phyloP scores from a whole-genome alignment of 495 filamentous ascomycete species.

The Bryoglossum gracile region DNA sequence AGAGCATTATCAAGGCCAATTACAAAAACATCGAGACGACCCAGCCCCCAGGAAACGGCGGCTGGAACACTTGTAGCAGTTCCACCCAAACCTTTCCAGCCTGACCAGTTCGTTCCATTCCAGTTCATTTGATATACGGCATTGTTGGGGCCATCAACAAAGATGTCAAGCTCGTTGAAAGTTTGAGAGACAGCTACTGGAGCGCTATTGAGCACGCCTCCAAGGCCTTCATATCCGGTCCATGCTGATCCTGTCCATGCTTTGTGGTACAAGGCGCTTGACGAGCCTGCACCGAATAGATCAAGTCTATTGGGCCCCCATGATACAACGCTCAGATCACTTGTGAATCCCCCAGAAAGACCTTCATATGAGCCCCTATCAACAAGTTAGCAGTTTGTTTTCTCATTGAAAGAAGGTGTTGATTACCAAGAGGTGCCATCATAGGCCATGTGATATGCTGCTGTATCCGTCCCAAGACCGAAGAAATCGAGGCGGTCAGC shows the following conservation, averaged over 20 bases:
- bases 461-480: constrained; percentile 17
- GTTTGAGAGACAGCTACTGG: constrained; percentile 27
- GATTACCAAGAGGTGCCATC: too few relatives aligned
- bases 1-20: constrained; percentile 21
- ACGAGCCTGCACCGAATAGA: too few relatives aligned
- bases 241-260: too few relatives aligned
- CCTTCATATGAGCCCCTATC: too few relatives aligned
- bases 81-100: constrained; percentile 25
- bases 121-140: constrained; percentile 20
- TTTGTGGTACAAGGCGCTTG: too few relatives aligned
- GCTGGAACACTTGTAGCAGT: constrained; percentile 21
- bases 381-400: too few relatives aligned
- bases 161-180: constrained; percentile 12
- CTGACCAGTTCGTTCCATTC: constrained; percentile 14
- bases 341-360: too few relatives aligned
- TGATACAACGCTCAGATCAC: too few relatives aligned
- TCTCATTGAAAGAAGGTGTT: too few relatives aligned
- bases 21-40: constrained; percentile 31
- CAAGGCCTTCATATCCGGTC: constrained; percentile 27
- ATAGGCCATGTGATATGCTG: constrained; percentile 24
- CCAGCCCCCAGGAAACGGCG: constrained; percentile 28
- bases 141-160: constrained; percentile 14
- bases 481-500: constrained; percentile 25
- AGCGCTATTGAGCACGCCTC: constrained; percentile 15
- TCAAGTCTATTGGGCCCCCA: too few relatives aligned